These are phyloP conservation scores for Pogostemon cablin DNA, from an alignment of 257 asterid genomes.

Conservation along the genomic window DNA sequence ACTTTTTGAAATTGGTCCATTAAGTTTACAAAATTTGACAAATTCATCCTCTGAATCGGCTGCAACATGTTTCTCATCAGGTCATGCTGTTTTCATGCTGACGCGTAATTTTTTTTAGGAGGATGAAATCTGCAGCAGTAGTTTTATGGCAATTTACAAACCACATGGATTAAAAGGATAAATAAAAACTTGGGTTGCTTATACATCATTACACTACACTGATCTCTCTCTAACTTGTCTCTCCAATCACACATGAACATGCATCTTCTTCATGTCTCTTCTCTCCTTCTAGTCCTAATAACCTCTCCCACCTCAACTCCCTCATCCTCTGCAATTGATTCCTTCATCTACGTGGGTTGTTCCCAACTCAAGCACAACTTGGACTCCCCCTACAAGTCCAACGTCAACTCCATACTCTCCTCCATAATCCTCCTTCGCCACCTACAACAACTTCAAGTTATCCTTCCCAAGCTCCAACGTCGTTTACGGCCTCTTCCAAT, in stretches of 20 bases:
- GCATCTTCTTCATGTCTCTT: slow-evolving; percentile 21
- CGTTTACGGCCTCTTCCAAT: slow-evolving; percentile 76
- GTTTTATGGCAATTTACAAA: no score
- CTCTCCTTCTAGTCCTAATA: not conserved
- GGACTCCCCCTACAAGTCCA: slow-evolving; percentile 58
- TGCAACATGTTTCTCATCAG: no score
- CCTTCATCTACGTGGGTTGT: slow-evolving; percentile 69
- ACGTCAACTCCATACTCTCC: slow-evolving; percentile 66
- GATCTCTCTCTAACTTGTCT: not conserved
- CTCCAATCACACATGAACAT: slow-evolving; percentile 29
- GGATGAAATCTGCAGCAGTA: no score
- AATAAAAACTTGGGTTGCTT: no score
- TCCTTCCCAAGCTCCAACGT: slow-evolving; percentile 50
- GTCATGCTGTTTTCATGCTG: no score
- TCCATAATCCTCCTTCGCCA: slow-evolving; percentile 56
- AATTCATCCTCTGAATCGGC: no score
- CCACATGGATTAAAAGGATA: no score
- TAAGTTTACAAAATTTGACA: no score
- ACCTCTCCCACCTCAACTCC: slow-evolving; percentile 22
- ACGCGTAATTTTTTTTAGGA: no score
- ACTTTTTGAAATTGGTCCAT: no score
- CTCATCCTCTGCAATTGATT: slow-evolving; percentile 36
- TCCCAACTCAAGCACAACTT: slow-evolving; percentile 61
- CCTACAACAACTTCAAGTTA: slow-evolving; percentile 71
- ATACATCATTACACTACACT: not conserved